Percentiles rank a stretch among this genome's conserved stretches.
These are phyloP conservation scores for Penicillium sclerotigenum DNA, from an alignment of 2,329 filamentous ascomycete genomes.

Conservation along the genomic window DNA sequence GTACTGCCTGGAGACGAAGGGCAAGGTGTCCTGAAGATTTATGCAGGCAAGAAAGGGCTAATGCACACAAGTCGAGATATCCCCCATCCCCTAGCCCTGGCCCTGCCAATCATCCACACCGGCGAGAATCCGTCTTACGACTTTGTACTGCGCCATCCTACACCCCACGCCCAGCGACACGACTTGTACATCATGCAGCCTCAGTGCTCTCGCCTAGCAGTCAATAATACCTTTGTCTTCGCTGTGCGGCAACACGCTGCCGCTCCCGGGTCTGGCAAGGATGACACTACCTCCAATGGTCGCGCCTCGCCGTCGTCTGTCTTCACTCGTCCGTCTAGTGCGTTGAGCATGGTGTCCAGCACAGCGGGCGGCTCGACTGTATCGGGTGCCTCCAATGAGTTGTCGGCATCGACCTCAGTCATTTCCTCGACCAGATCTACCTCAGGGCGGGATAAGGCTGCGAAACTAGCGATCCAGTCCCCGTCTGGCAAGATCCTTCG, in stretches of 20 bases:
- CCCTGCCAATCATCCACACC: slow-evolving; percentile 83
- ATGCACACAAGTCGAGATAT: slow-evolving; percentile 99
- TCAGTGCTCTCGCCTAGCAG: slow-evolving; percentile 79
- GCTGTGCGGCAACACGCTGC: slow-evolving; percentile 89
- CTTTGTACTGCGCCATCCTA: slow-evolving; percentile 89
- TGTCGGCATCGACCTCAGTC: slow-evolving; percentile 48
- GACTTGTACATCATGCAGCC: slow-evolving; percentile 97
- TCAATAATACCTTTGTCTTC: slow-evolving; percentile 98
- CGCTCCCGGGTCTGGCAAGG: slow-evolving; percentile 45
- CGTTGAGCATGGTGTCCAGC: slow-evolving; percentile 60
- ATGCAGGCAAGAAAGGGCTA: slow-evolving; percentile 87
- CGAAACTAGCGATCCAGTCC: slow-evolving; percentile 91
- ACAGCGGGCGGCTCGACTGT: slow-evolving; percentile 53
- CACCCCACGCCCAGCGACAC: slow-evolving; percentile 93
- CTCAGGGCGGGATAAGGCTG: slow-evolving; percentile 65
- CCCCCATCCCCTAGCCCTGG: slow-evolving; percentile 83
- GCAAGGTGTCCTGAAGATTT: slow-evolving; percentile 81
- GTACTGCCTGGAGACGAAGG: slow-evolving; percentile 89
- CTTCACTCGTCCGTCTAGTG: slow-evolving; percentile 54
- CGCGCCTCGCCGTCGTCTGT: slow-evolving; percentile 49
- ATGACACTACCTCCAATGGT: slow-evolving; percentile 39
- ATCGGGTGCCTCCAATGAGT: slow-evolving; percentile 44
- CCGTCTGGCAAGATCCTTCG: slow-evolving; percentile 92
- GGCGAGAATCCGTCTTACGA: slow-evolving; percentile 94
- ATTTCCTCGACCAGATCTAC: slow-evolving; percentile 49